phyloP scores from a whole-genome alignment of 129 eudicot genomes.

The Lactuca saligna region DNA sequence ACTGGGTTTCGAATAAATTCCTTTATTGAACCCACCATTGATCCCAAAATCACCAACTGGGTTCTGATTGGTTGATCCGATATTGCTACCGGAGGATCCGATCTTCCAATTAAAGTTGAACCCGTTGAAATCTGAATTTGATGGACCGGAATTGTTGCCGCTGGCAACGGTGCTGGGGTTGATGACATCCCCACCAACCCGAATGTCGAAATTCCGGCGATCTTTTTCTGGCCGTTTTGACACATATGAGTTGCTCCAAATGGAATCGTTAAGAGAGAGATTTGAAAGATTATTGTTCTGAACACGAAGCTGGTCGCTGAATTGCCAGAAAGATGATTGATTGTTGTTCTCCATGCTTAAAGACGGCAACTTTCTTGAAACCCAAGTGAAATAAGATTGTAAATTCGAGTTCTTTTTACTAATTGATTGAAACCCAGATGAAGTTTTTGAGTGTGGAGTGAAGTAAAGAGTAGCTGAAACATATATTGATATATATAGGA shows the following conservation, averaged over 20 bases:
- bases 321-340: slow-evolving; percentile 74
- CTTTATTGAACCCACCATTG: slow-evolving; percentile 86
- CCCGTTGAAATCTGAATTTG: slow-evolving; percentile 43
- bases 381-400: slow-evolving; percentile 8
- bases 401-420: neutral
- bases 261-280: slow-evolving; percentile 82
- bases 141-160: neutral
- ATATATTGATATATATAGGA: slow-evolving; percentile 13
- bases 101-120: slow-evolving; percentile 58
- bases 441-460: slow-evolving; percentile 3
- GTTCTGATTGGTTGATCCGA: slow-evolving; percentile 36
- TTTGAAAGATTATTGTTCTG: slow-evolving; percentile 52
- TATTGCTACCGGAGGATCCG: slow-evolving; percentile 40
- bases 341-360: slow-evolving; percentile 50
- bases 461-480: neutral
- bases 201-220: slow-evolving; percentile 72
- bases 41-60: slow-evolving; percentile 31
- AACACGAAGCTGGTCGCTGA: slow-evolving; percentile 83
- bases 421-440: neutral
- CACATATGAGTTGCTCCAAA: slow-evolving; percentile 71
- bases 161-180: neutral
- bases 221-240: slow-evolving; percentile 52
- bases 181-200: slow-evolving; percentile 45
- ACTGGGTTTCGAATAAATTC: slow-evolving; percentile 51
- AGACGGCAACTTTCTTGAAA: slow-evolving; percentile 1